A percentile compares a stretch with the other conserved stretches of the same genome.
Conservation (phyloP, 2,329 filamentous ascomycete genomes). For the Triangularia verruculosa region DNA sequence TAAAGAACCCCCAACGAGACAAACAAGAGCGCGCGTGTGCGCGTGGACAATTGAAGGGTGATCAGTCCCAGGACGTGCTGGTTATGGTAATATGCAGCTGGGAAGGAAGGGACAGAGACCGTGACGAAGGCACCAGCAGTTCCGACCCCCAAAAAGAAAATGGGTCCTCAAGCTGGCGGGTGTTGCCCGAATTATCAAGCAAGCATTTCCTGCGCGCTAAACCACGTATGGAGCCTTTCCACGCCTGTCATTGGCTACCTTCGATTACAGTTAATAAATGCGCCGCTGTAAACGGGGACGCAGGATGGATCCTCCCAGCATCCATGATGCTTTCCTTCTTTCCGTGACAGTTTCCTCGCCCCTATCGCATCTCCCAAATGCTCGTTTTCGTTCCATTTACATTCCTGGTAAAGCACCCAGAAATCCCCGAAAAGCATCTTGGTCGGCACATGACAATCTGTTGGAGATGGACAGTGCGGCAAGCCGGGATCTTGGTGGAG, state of each 20-base stretch:
- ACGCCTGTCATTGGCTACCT: neutral
- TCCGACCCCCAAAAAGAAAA: constrained; percentile 20
- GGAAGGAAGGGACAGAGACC: constrained; percentile 12
- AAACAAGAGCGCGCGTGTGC: neutral
- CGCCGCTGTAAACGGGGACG: neutral
- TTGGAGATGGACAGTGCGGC: neutral
- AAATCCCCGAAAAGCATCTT: neutral
- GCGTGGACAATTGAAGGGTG: neutral
- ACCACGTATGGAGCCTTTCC: neutral
- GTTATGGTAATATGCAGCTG: neutral
- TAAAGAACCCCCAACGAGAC: neutral
- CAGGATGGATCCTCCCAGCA: neutral
- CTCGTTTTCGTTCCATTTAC: too few relatives aligned
- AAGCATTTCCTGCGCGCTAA: constrained; percentile 2
- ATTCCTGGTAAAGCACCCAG: too few relatives aligned
- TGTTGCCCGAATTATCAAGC: constrained; percentile 1
- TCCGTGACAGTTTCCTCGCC: neutral
- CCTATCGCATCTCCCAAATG: too few relatives aligned
- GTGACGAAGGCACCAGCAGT: neutral
- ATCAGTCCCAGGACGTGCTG: constrained; percentile 1
- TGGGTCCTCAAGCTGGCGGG: constrained; percentile 10
- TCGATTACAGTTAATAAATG: neutral
- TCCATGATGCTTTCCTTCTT: neutral
- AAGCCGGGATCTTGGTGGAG: neutral
- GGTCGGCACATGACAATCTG: neutral